These are phyloP conservation scores for Ophiocordyceps sinensis DNA, from an alignment of 2,329 filamentous ascomycete species.

Conservation along the genomic window DNA sequence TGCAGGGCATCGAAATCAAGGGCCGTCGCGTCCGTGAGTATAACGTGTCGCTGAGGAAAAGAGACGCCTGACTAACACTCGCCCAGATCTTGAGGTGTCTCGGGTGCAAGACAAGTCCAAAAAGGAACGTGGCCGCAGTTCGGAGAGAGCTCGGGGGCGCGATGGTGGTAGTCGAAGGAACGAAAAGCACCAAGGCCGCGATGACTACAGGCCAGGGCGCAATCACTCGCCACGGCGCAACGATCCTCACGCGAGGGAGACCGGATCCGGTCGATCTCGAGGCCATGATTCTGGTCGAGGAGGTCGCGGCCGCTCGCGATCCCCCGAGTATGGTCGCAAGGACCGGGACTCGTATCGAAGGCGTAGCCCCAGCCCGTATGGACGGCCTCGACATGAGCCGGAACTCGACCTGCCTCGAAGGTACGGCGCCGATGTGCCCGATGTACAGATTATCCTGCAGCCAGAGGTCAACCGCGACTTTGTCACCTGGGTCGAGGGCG, in stretches of 20 bases:
- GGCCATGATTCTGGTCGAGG: conserved; percentile 24
- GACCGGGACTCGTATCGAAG: conserved; percentile 43
- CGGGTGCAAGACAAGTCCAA: conserved; percentile 67
- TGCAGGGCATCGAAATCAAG: conserved; percentile 70
- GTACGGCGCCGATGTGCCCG: conserved; percentile 62
- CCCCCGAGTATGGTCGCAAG: conserved; percentile 35
- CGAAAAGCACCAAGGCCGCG: conserved; percentile 33
- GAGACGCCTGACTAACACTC: conserved; percentile 17
- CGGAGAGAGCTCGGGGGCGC: conserved; percentile 38
- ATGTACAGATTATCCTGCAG: conserved; percentile 76
- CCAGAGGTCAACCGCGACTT: conserved; percentile 69
- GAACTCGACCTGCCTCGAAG: conserved; percentile 61
- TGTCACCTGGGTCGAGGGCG: conserved; percentile 65
- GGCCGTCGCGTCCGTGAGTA: conserved; percentile 87
- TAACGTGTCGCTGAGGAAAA: neutral
- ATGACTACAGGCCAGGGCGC: conserved; percentile 51
- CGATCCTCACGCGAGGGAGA: conserved; percentile 46
- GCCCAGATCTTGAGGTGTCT: conserved; percentile 66
- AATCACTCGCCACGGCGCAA: conserved; percentile 43
- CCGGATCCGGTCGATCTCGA: conserved; percentile 38
- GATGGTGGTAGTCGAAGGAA: conserved; percentile 24
- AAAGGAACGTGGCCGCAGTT: conserved; percentile 45
- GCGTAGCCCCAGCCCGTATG: conserved; percentile 55
- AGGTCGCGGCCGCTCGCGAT: conserved; percentile 51
- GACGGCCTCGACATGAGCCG: conserved; percentile 30